A percentile compares a stretch with the other conserved stretches of the same genome.
These are phyloP conservation scores for Vigna angularis DNA, from an alignment of 306 rosid genomes.

Conservation along the genomic window DNA sequence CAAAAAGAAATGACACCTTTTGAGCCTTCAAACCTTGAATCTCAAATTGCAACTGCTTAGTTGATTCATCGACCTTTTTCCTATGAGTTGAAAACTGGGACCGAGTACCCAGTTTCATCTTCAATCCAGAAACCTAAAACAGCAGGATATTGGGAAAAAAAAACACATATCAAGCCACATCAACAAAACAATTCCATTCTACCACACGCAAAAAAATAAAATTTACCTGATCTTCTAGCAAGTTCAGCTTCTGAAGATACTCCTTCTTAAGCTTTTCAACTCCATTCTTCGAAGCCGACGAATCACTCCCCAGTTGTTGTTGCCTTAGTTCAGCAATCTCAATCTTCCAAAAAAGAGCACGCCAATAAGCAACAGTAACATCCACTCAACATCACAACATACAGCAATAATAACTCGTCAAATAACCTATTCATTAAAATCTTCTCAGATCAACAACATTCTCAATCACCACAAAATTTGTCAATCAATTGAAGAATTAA, in stretches of 20 bases:
- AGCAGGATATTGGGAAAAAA: not conserved
- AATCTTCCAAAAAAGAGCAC: conserved; percentile 53
- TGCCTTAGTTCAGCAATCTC: conserved; percentile 74
- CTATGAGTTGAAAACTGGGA: conserved; percentile 83
- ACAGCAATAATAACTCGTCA: not conserved
- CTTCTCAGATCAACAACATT: not conserved
- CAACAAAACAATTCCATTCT: not conserved
- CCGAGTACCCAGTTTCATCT: conserved; percentile 72
- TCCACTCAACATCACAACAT: conserved; percentile 1
- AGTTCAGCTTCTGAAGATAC: conserved; percentile 84
- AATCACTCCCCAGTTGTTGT: conserved; percentile 50
- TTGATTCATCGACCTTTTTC: conserved; percentile 64
- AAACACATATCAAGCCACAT: conserved; percentile 5
- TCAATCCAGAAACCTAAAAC: conserved; percentile 74
- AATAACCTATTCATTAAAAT: not conserved
- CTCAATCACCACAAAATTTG: not conserved
- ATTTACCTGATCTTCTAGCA: conserved; percentile 83
- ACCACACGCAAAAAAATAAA: conserved; percentile 8
- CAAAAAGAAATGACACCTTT: conserved; percentile 60
- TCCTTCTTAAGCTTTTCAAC: conserved; percentile 75
- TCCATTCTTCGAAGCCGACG: conserved; percentile 56
- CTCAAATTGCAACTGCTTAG: conserved; percentile 69
- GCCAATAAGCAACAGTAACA: conserved; percentile 39
- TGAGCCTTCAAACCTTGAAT: conserved; percentile 85
- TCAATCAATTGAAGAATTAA: not conserved